Conservation (phyloP, 2,329 filamentous ascomycete genomes). For the Torrubiella hemipterigena region DNA sequence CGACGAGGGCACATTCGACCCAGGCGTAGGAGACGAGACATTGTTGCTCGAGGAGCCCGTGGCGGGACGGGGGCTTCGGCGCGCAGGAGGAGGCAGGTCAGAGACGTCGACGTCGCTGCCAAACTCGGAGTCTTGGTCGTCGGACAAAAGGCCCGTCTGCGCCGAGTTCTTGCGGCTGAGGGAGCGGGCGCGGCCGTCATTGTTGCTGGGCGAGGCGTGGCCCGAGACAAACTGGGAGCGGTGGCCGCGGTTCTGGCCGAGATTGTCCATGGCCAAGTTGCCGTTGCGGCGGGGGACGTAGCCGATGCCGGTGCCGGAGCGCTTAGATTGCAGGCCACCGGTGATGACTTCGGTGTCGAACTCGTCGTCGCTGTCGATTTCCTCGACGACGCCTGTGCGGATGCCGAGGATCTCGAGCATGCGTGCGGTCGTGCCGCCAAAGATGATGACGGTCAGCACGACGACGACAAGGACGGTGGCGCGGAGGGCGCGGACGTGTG, state of each 20-base stretch:
- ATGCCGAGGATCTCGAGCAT: constrained; percentile 99
- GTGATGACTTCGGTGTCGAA: constrained; percentile 83
- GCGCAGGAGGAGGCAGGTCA: constrained; percentile 51
- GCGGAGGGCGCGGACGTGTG: constrained; percentile 70
- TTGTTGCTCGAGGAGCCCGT: constrained; percentile 16
- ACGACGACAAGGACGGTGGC: constrained; percentile 97
- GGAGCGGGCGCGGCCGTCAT: constrained; percentile 29
- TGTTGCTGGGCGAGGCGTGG: constrained; percentile 36
- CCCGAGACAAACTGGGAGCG: constrained; percentile 40
- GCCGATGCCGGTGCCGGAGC: constrained; percentile 64
- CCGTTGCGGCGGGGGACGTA: constrained; percentile 59
- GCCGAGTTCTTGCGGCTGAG: constrained; percentile 45
- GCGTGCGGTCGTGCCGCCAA: constrained; percentile 89
- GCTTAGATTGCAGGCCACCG: constrained; percentile 67
- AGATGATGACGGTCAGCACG: constrained; percentile 95
- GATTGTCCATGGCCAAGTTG: constrained; percentile 44
- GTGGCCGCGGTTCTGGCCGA: constrained; percentile 22
- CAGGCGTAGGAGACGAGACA: constrained; percentile 13
- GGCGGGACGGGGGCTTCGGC: constrained; percentile 24
- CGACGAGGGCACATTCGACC: constrained; percentile 16
- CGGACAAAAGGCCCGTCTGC: constrained; percentile 42
- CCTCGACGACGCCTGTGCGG: constrained; percentile 87
- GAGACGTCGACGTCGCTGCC: constrained; percentile 55
- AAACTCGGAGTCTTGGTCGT: constrained; percentile 44
- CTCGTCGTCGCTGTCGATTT: constrained; percentile 95